Evolutionary conservation across 305 asterid genomes (phyloP).

Genomic region (Fraxinus dipetala): DNA sequence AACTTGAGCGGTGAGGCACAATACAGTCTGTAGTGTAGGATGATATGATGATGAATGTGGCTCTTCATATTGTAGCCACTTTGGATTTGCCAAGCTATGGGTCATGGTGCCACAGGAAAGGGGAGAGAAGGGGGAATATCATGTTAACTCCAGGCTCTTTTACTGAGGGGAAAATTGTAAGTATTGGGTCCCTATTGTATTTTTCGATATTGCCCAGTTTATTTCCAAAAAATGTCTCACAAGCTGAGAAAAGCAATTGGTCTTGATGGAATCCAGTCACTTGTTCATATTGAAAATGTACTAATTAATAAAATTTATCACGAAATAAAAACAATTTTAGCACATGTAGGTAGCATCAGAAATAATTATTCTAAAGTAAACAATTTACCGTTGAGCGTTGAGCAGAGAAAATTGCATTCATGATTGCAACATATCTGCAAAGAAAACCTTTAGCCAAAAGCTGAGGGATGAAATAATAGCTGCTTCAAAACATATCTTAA

Average conservation of each 20-base stretch:
- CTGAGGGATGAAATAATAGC: conserved; percentile 7
- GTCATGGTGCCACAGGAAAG: background rate
- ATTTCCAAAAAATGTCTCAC: background rate
- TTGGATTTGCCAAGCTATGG: background rate
- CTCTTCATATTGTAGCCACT: background rate
- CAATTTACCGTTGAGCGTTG: conserved; percentile 75
- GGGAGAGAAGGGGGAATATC: background rate
- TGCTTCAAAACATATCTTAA: conserved; percentile 15
- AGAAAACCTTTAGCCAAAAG: conserved; percentile 23
- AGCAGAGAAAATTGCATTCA: conserved; percentile 95
- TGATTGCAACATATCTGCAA: conserved; percentile 88
- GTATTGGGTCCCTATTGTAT: background rate
- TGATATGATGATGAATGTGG: background rate
- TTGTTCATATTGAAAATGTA: background rate
- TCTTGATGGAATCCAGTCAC: background rate
- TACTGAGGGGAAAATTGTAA: background rate
- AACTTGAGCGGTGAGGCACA: background rate
- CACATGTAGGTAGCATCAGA: conserved; percentile 4
- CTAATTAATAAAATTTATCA: background rate
- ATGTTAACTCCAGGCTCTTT: background rate
- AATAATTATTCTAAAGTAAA: background rate
- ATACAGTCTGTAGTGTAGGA: background rate
- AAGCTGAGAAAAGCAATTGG: background rate
- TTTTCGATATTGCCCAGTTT: background rate
- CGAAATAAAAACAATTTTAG: background rate